Percentiles rank a stretch among this genome's conserved stretches.
phyloP scores from a whole-genome alignment of 78 protist species.

The Tieghemostelium lacteum region DNA sequence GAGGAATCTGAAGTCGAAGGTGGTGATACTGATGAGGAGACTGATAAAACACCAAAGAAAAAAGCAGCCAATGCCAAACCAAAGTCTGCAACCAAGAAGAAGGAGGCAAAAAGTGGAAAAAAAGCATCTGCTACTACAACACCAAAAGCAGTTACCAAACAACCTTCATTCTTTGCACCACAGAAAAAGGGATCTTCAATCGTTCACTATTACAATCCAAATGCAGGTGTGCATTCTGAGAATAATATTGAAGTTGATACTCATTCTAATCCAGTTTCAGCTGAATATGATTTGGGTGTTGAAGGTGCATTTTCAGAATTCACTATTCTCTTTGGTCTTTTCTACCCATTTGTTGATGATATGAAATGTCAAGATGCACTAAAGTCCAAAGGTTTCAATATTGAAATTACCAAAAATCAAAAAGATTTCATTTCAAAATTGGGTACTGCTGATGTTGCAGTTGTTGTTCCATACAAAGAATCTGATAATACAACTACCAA shows the following conservation, averaged over 20 bases:
- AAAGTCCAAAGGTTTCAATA: constrained; percentile 34
- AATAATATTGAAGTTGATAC: constrained; percentile 4
- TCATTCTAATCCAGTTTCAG: constrained; percentile 22
- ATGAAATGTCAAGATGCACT: not conserved
- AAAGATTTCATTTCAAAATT: constrained; percentile 8
- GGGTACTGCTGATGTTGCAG: constrained; percentile 15
- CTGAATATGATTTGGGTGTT: constrained; percentile 39
- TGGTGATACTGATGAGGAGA: constrained; percentile 57
- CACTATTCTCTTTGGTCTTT: constrained; percentile 20
- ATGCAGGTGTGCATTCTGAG: constrained; percentile 20
- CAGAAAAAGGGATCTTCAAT: constrained; percentile 14
- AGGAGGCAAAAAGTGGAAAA: not conserved
- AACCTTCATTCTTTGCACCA: constrained; percentile 63
- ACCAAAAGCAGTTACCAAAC: constrained; percentile 3
- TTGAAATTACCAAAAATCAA: not conserved
- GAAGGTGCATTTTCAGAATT: constrained; percentile 50
- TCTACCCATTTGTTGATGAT: not conserved
- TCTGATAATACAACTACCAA: not conserved
- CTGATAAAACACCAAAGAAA: not conserved
- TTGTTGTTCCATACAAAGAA: not conserved
- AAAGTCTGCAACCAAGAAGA: not conserved
- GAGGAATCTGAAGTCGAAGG: constrained; percentile 24
- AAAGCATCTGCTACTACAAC: not conserved
- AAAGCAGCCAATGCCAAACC: constrained; percentile 17
- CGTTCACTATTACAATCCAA: constrained; percentile 36